Conservation (phyloP, 1,139 yeast genomes). For the Candida mesenterica region DNA sequence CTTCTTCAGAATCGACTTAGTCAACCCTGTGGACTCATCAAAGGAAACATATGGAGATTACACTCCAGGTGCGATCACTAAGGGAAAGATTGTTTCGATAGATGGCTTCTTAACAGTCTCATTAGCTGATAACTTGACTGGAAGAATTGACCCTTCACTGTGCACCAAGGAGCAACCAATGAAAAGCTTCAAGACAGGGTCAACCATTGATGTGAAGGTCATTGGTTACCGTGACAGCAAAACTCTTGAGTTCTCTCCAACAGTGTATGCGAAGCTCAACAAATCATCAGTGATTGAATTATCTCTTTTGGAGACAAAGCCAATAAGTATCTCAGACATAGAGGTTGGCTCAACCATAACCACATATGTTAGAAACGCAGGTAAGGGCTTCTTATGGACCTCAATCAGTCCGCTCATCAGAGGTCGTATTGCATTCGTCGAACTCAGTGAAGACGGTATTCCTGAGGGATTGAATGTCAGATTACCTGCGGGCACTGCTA, state of each 20-base stretch:
- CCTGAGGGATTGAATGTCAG: constrained; percentile 52
- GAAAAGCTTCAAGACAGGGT: constrained; percentile 34
- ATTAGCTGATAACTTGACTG: constrained; percentile 76
- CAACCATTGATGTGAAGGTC: constrained; percentile 59
- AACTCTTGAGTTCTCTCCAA: constrained; percentile 66
- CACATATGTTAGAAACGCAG: constrained; percentile 54
- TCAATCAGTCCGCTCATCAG: constrained; percentile 65
- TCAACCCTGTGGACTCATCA: constrained; percentile 62
- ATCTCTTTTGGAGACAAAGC: constrained; percentile 45
- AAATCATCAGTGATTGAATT: constrained; percentile 65
- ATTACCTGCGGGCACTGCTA: constrained; percentile 70
- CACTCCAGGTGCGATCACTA: constrained; percentile 58
- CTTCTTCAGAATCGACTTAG: constrained; percentile 19
- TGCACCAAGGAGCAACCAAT: constrained; percentile 51
- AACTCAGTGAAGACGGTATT: constrained; percentile 54
- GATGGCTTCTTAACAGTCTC: constrained; percentile 77
- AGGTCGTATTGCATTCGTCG: constrained; percentile 68
- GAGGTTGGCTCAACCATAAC: constrained; percentile 42
- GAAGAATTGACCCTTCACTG: constrained; percentile 77
- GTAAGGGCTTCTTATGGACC: constrained; percentile 61
- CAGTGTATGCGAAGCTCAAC: constrained; percentile 56
- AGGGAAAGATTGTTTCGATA: constrained; percentile 59
- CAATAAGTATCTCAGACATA: constrained; percentile 37
- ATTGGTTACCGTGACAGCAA: constrained; percentile 78
- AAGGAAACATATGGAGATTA: constrained; percentile 51